Base-by-base conservation (phyloP, 2,329 filamentous ascomycete species). In the Scytalidium sp. region DNA sequence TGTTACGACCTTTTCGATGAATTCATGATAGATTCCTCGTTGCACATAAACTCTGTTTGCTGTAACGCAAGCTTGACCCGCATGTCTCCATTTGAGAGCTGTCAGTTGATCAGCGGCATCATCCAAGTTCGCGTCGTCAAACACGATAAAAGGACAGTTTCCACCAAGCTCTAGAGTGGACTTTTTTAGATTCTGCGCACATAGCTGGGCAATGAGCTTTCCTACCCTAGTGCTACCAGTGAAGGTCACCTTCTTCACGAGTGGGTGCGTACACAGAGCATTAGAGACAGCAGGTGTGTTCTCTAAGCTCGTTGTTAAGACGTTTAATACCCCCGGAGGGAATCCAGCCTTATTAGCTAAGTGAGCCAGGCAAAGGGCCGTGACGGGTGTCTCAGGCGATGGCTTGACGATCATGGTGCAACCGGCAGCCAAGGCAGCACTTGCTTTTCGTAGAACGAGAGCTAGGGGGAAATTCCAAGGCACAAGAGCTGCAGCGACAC, bases 381-480 rank as follows among this genome's bases (percentile, higher is more conserved):
- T 75, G 41, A 83, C 68, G 0, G 79, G 79, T 0, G 79, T 81
- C 63, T 88, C 84, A 0, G 84, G 84, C 2, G 80, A 83, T 2
- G 85, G 82, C 67, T 88, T 88, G 19, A 79, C 72, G 7, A 90
- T 73, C 80, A 90, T 87, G 1, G 85, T 84, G 61, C 84, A 87
- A 1, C 84, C 84, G 2, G 84, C 84, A 1, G 84, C 84, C 23
- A 88, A 67, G 1, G 84, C 84, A 7, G 84, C 81, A 42, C 78
- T 75, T 2, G 78, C 83, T 61, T 88, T 88, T n/a, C 84, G 73
- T 42, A 87, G 64, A 6, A 87, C 75, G 79, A 87, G 64, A 8
- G 81, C 81, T 27, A 84, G 72, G 0, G 83, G 83, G 56, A 85
- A 87, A 60, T 88, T 85, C 84, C 84, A 88, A 3, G 84, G 84